phyloP scores from a whole-genome alignment of 352 stramenopile species.

The Phytophthora palmivora region DNA sequence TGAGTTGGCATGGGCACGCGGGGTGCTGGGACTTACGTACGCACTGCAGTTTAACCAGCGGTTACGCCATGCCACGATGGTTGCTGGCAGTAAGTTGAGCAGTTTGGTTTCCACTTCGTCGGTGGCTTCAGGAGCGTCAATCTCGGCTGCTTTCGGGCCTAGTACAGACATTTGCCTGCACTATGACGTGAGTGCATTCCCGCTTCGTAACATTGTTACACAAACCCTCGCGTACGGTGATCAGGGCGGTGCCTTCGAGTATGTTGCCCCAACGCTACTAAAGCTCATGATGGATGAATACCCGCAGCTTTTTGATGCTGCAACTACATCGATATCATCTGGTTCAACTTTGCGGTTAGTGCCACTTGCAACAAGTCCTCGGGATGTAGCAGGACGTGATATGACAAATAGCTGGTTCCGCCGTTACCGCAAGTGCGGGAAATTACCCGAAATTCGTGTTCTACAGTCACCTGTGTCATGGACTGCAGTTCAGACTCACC shows the following conservation, averaged over 20 bases:
- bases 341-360: slow-evolving; percentile 33
- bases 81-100: slow-evolving; percentile 62
- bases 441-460: slow-evolving; percentile 19
- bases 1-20: slow-evolving; percentile 45
- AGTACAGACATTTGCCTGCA: slow-evolving; percentile 58
- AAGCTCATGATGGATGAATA: slow-evolving; percentile 67
- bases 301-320: slow-evolving; percentile 48
- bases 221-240: slow-evolving; percentile 43
- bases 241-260: slow-evolving; percentile 56
- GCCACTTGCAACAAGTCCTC: slow-evolving; percentile 30
- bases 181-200: slow-evolving; percentile 56
- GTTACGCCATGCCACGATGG: slow-evolving; percentile 57
- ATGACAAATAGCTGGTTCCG: slow-evolving; percentile 44
- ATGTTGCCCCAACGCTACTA: slow-evolving; percentile 51
- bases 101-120: slow-evolving; percentile 42
- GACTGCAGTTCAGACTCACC: slow-evolving; percentile 31
- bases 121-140: slow-evolving; percentile 28
- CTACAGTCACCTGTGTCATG: slow-evolving; percentile 31
- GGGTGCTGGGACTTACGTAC: slow-evolving; percentile 57
- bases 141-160: slow-evolving; percentile 33
- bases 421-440: slow-evolving; percentile 20
- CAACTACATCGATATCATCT: slow-evolving; percentile 16
- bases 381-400: slow-evolving; percentile 29
- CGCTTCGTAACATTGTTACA: slow-evolving; percentile 55
- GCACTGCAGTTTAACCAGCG: slow-evolving; percentile 77